Conservation (phyloP, 768 basidiomycete species). For the Inosperma sp. region DNA sequence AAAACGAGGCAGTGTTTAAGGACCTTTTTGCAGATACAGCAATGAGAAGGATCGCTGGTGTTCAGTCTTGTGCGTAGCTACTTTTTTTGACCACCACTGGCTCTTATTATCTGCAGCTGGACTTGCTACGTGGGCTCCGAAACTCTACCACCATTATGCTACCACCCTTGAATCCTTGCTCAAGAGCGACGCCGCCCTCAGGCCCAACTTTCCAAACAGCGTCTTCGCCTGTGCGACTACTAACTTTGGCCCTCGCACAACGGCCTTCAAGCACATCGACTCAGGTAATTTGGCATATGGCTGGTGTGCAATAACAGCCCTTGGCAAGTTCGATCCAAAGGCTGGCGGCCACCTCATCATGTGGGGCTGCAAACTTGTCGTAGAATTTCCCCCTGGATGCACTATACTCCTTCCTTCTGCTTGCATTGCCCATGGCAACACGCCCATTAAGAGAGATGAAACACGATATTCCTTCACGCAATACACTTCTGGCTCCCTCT, state of each 20-base stretch:
- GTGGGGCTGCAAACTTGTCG: slow-evolving; percentile 18
- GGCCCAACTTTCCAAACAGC: slow-evolving; percentile 24
- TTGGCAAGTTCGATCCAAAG: slow-evolving; percentile 19
- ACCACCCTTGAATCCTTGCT: slow-evolving; percentile 10
- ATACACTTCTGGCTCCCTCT: slow-evolving; percentile 22
- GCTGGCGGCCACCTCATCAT: slow-evolving; percentile 24
- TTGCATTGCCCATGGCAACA: slow-evolving; percentile 17
- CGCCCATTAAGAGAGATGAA: slow-evolving; percentile 11
- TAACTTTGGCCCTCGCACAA: slow-evolving; percentile 22
- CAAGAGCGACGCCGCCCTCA: slow-evolving; percentile 7
- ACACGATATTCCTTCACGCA: slow-evolving; percentile 21
- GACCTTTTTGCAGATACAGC: neutral
- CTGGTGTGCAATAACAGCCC: slow-evolving; percentile 24
- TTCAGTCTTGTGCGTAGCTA: neutral
- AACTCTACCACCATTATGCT: slow-evolving; percentile 17
- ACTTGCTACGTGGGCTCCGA: slow-evolving; percentile 16
- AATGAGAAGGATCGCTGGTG: neutral
- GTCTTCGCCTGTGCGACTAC: slow-evolving; percentile 25
- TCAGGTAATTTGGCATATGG: slow-evolving; percentile 16
- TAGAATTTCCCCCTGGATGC: slow-evolving; percentile 9
- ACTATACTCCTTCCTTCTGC: slow-evolving; percentile 17
- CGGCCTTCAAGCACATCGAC: slow-evolving; percentile 19
- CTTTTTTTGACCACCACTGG: neutral
- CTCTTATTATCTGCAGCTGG: neutral
- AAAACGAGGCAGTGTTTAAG: neutral